Conservation (phyloP, 116 monocot genomes). For the Papilionanthe hybrid region DNA sequence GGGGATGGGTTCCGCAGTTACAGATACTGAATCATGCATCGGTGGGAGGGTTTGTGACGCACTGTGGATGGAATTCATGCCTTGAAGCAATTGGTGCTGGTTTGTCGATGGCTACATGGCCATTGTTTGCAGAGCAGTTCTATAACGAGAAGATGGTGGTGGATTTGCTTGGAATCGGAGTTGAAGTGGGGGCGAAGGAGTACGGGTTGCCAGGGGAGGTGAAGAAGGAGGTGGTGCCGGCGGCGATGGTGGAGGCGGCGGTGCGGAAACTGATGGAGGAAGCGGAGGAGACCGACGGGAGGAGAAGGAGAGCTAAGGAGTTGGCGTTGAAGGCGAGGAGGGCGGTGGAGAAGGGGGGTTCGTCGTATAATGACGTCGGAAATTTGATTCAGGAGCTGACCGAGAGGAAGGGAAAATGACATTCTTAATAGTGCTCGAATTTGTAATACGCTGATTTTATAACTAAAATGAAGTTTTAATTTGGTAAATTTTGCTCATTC, state of each 20-base stretch:
- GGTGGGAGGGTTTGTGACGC: constrained; percentile 19
- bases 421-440: too few relatives aligned
- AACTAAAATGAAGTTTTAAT: too few relatives aligned
- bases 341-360: constrained; percentile 10
- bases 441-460: too few relatives aligned
- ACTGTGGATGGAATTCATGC: constrained; percentile 27
- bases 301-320: constrained; percentile 15
- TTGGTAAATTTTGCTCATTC: too few relatives aligned
- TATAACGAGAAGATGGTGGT: constrained; percentile 20
- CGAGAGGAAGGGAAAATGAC: not conserved
- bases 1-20: constrained; percentile 21
- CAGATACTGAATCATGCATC: constrained; percentile 17
- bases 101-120: constrained; percentile 15
- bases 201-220: not conserved
- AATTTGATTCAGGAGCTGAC: constrained; percentile 18
- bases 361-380: constrained; percentile 5
- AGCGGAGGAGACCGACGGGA: not conserved
- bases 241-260: not conserved
- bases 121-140: constrained; percentile 18
- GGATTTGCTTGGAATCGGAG: constrained; percentile 18
- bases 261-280: constrained; percentile 12
- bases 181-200: constrained; percentile 14
- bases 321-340: not conserved
- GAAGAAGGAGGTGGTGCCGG: not conserved
- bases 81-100: constrained; percentile 12